phyloP scores from a whole-genome alignment of 148 eudicot genomes.

The Rhododendron mucronatum region DNA sequence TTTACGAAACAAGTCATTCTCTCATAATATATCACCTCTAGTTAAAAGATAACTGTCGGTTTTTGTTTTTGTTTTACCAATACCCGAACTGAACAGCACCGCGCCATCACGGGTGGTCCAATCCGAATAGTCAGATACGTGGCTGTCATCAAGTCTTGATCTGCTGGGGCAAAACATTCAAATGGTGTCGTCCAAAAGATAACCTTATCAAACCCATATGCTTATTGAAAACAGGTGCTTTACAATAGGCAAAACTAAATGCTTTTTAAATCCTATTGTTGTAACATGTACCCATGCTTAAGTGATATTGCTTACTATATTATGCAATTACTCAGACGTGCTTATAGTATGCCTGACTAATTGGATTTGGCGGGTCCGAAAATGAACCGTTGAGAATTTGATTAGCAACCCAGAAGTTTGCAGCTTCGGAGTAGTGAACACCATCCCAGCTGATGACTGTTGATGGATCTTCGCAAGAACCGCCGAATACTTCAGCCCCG shows the following conservation, averaged over 20 bases:
- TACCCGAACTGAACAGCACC: no score
- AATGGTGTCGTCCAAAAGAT: background rate
- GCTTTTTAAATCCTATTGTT: background rate
- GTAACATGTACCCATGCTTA: background rate
- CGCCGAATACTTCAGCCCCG: slow-evolving; percentile 13
- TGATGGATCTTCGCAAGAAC: slow-evolving; percentile 12
- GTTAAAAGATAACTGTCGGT: no score
- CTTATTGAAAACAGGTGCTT: background rate
- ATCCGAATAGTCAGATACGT: no score
- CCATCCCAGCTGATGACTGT: slow-evolving; percentile 24
- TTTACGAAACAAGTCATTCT: no score
- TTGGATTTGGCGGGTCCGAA: slow-evolving; percentile 22
- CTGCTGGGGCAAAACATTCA: background rate
- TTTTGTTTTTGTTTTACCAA: no score
- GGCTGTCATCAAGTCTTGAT: no score
- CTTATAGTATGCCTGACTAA: slow-evolving; percentile 4
- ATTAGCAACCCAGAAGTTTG: slow-evolving; percentile 24
- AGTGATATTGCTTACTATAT: background rate
- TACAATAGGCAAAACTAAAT: background rate
- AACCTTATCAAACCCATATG: background rate
- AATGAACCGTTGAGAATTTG: slow-evolving; percentile 21
- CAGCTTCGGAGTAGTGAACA: slow-evolving; percentile 4
- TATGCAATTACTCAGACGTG: background rate
- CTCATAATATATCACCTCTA: no score
- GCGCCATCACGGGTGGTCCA: no score